These are phyloP conservation scores for Trichoderma afroharzianum DNA, from an alignment of 2,329 filamentous ascomycete species.

Conservation along the genomic window DNA sequence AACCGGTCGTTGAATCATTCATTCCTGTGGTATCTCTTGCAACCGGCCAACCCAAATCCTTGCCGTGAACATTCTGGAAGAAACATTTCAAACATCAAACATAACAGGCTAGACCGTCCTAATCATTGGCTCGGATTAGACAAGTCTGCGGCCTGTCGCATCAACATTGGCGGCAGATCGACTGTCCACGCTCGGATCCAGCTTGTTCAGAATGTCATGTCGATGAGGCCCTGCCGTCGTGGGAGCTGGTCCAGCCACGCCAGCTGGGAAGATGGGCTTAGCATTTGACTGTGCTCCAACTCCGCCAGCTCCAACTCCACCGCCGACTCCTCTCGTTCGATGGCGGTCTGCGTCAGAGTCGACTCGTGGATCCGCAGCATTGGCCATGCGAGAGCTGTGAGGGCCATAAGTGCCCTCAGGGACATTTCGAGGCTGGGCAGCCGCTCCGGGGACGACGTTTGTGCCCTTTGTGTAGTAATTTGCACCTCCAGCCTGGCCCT, in stretches of 20 bases:
- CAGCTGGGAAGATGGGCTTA: neutral
- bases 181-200: constrained; percentile 19
- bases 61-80: neutral
- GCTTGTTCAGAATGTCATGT: constrained; percentile 19
- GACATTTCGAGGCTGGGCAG: neutral
- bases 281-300: neutral
- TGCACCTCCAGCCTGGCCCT: neutral
- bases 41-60: neutral
- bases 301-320: neutral
- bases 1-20: neutral
- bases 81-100: neutral
- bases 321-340: neutral
- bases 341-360: constrained; percentile 31
- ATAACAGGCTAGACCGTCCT: neutral
- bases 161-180: neutral
- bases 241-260: constrained; percentile 14
- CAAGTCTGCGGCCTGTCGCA: neutral
- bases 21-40: constrained; percentile 3
- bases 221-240: constrained; percentile 20
- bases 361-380: constrained; percentile 45
- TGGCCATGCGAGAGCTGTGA: constrained; percentile 38
- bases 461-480: constrained; percentile 12
- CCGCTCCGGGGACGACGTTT: neutral
- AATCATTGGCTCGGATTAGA: neutral
- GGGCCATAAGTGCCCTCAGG: constrained; percentile 18